phyloP scores from a whole-genome alignment of 352 stramenopile species.

The Globisporangium parvum region DNA sequence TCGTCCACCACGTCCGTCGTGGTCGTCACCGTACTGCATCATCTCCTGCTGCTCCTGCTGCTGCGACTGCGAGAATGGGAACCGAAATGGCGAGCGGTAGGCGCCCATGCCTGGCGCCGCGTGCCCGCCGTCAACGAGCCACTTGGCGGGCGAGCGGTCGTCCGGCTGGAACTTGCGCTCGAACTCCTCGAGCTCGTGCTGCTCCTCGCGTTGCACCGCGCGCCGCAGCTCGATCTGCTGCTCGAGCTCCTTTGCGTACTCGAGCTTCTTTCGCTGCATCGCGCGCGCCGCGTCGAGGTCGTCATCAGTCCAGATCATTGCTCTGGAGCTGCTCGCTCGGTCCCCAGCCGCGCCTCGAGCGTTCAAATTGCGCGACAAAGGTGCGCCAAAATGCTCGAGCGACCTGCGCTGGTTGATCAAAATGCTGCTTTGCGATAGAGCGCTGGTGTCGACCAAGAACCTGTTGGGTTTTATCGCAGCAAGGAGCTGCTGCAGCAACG shows the following conservation, averaged over 20 bases:
- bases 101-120: conserved; percentile 9
- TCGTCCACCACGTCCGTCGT: background rate
- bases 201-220: conserved; percentile 37
- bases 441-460: too few relatives aligned
- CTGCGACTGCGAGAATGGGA: conserved; percentile 4
- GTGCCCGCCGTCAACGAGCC: conserved; percentile 59
- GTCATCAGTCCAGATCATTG: conserved; percentile 54
- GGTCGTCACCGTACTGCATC: background rate
- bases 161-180: conserved; percentile 45
- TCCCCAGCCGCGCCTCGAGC: too few relatives aligned
- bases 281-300: conserved; percentile 26
- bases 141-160: conserved; percentile 59
- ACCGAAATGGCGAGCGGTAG: conserved; percentile 12
- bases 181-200: conserved; percentile 46
- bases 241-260: conserved; percentile 66
- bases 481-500: too few relatives aligned
- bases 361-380: too few relatives aligned
- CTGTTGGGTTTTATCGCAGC: too few relatives aligned
- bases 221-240: conserved; percentile 61
- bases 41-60: conserved; percentile 8
- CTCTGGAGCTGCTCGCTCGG: too few relatives aligned
- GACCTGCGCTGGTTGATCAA: too few relatives aligned
- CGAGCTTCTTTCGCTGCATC: conserved; percentile 40
- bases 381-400: too few relatives aligned
- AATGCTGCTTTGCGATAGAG: too few relatives aligned